Base-by-base conservation (phyloP, 2,329 filamentous ascomycete species). In the Trichoderma hamatum region DNA sequence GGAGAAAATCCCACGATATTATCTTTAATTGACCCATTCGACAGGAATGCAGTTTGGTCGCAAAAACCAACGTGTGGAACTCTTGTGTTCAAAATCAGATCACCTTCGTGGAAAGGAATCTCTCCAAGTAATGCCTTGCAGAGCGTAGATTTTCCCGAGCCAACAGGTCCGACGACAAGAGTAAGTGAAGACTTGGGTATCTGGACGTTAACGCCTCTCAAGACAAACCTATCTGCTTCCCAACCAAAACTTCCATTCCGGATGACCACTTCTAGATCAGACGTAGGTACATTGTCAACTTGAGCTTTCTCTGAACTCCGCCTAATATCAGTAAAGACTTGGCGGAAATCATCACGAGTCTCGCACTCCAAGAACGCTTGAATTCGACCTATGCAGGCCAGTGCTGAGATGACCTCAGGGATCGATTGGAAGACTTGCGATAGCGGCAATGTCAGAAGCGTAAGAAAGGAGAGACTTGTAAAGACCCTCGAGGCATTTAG, bases 281-380 rank as follows among this genome's bases (percentile, higher is more conserved):
- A 46, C 52, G 28, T n/a, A 59, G 36, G 34, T 16, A 32, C 34
- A 16, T 54, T 58, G 0, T 14, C 7, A 0, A 28, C 5, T 32
- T 7, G 14, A 14, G 3, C 1, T 5, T 1, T 64, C 32, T 0
- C 72, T 2, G 68, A 68, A 69, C 28, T 58, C 30, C 3, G 52
- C n/a, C 26, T 55, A 46, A 46, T 46, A 46, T 46, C 43, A 32
- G 52, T 14, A 32, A 55, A 28, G 9, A 32, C 26, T 21, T 55
- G 52, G 13, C 76, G 71, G 34, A 73, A 75, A 32, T 77, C 76
- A 5, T 70, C 61, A 0, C 73, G 74, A 0, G 75, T 69, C 9
- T 77, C 75, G 1, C 67, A 52, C 1, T 78, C 78, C 1, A 84
- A 71, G n/a, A 80, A 82, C 0, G 68, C 72, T 60, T 82, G 80